These are phyloP conservation scores for Pouteria campechiana DNA, from an alignment of 179 eudicot species.

Conservation along the genomic window DNA sequence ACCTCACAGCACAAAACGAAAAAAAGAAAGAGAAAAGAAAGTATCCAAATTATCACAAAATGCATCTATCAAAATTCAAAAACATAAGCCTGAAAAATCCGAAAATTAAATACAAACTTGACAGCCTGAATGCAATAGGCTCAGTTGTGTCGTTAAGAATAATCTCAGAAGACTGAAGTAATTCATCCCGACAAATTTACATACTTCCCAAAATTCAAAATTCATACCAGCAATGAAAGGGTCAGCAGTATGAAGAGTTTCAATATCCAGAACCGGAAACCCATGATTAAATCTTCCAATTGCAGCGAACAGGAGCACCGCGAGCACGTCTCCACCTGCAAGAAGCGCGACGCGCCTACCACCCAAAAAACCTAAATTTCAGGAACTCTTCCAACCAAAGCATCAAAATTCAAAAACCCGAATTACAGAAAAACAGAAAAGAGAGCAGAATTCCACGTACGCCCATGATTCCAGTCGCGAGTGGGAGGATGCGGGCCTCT, in stretches of 20 bases:
- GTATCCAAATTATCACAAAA: too few species aligned
- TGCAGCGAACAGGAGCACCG: conserved; percentile 64
- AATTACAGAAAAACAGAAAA: too few species aligned
- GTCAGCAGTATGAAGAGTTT: conserved; percentile 79
- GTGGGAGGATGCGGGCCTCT: conserved; percentile 39
- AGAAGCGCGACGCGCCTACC: conserved; percentile 59
- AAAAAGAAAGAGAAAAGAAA: too few species aligned
- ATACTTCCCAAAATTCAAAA: too few species aligned
- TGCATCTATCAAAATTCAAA: too few species aligned
- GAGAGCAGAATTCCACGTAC: conserved; percentile 8
- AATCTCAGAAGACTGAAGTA: too few species aligned
- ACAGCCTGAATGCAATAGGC: too few species aligned
- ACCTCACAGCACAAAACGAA: too few species aligned
- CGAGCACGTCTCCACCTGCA: conserved; percentile 91
- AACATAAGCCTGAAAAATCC: too few species aligned
- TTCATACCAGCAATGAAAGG: conserved; percentile 91
- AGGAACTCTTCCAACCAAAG: background rate
- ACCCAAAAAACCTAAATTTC: background rate
- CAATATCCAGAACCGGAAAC: conserved; percentile 59
- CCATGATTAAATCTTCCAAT: conserved; percentile 96
- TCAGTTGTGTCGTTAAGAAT: too few species aligned
- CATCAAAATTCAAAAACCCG: background rate
- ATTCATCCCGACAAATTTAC: too few species aligned
- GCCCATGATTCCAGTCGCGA: conserved; percentile 41
- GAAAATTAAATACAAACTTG: too few species aligned